Conservation (phyloP, 179 eudicot species). For the Camellia oleifera region DNA sequence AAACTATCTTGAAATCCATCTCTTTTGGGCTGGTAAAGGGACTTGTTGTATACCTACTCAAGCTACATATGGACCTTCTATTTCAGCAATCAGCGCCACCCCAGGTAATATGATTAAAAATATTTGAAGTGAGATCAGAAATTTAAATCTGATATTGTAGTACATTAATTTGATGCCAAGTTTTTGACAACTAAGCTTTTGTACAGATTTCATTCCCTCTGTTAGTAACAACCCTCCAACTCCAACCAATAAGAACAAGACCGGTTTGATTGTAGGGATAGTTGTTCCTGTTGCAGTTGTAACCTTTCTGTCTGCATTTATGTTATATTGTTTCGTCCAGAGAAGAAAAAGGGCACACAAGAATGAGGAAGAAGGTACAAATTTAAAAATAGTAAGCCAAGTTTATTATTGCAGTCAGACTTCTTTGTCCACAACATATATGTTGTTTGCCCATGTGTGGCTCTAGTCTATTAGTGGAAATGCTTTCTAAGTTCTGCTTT, state of each 20-base stretch:
- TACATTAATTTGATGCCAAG: not conserved
- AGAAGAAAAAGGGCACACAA: slow-evolving; percentile 40
- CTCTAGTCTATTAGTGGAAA: not conserved
- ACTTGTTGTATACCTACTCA: slow-evolving; percentile 82
- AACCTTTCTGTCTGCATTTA: slow-evolving; percentile 36
- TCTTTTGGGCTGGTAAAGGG: slow-evolving; percentile 97
- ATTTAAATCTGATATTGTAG: not conserved
- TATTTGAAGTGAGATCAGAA: not conserved
- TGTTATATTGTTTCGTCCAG: slow-evolving; percentile 33
- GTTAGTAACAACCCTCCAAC: slow-evolving; percentile 43
- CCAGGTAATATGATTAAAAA: slow-evolving; percentile 44
- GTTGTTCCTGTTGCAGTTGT: slow-evolving; percentile 46
- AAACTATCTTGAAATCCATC: slow-evolving; percentile 82
- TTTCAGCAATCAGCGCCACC: slow-evolving; percentile 77
- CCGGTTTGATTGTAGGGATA: slow-evolving; percentile 62
- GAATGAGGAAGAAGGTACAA: slow-evolving; percentile 60
- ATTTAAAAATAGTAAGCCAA: not conserved
- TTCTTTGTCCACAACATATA: too few relatives aligned
- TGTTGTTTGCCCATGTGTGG: not conserved
- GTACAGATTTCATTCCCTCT: slow-evolving; percentile 49
- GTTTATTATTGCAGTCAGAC: not conserved
- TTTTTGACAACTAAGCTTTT: not conserved
- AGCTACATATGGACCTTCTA: slow-evolving; percentile 78
- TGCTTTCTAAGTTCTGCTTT: not conserved
- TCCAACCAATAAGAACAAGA: slow-evolving; percentile 2